phyloP scores from a whole-genome alignment of 2,329 filamentous ascomycete species.

The Aspergillus intermedius region DNA sequence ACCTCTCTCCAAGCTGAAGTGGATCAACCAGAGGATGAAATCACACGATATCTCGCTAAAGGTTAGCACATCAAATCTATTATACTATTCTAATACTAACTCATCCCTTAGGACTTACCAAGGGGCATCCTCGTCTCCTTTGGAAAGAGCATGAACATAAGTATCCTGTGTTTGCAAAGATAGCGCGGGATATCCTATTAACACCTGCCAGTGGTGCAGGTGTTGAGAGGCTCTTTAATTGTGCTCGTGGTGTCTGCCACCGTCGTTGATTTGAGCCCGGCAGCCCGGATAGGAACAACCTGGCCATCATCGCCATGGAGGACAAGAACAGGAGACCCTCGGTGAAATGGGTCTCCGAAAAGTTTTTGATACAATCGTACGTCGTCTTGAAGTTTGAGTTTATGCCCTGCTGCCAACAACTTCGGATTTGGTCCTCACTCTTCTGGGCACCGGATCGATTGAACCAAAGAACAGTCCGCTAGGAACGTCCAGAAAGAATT shows the following conservation, averaged over 20 bases:
- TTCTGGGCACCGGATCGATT: slow-evolving; percentile 24
- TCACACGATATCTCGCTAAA: too few relatives aligned
- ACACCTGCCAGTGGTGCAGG: neutral
- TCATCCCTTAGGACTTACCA: too few relatives aligned
- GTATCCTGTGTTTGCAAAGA: neutral
- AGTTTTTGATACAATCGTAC: slow-evolving; percentile 37
- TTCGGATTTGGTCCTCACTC: slow-evolving; percentile 33
- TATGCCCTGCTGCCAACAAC: slow-evolving; percentile 39
- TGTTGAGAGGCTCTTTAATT: slow-evolving; percentile 3
- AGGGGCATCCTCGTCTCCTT: neutral
- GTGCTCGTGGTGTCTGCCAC: neutral
- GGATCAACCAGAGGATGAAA: too few relatives aligned
- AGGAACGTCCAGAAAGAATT: slow-evolving; percentile 33
- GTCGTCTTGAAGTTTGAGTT: slow-evolving; percentile 30
- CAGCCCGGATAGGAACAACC: slow-evolving; percentile 31
- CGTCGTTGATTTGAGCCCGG: slow-evolving; percentile 25
- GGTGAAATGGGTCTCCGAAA: slow-evolving; percentile 38
- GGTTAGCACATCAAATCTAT: too few relatives aligned
- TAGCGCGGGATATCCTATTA: neutral
- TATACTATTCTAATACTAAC: too few relatives aligned
- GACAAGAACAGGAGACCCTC: slow-evolving; percentile 37
- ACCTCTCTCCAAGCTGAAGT: too few relatives aligned
- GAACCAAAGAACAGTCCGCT: slow-evolving; percentile 31
- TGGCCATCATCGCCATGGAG: slow-evolving; percentile 40
- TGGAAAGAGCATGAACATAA: neutral